Conservation (phyloP, 345 rosid genomes). For the Hypericum androsaemum region DNA sequence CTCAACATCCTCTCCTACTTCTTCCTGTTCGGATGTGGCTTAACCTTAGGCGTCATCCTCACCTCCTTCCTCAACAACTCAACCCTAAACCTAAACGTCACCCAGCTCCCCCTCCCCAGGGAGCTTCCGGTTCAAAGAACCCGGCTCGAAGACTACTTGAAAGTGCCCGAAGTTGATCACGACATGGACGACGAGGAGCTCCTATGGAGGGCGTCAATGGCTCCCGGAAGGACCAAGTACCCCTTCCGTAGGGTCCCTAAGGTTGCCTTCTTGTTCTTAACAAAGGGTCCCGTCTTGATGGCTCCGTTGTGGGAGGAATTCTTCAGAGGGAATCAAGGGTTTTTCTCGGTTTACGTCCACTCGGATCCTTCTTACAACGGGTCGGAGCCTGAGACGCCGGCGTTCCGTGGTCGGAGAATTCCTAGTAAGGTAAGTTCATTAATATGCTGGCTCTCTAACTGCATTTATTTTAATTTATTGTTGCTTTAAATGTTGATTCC, state of each 20-base stretch:
- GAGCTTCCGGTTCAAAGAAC: slow-evolving; percentile 1
- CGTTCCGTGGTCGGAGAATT: slow-evolving; percentile 11
- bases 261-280: slow-evolving; percentile 19
- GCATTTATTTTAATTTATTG: too few species aligned
- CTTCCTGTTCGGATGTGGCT: slow-evolving; percentile 42
- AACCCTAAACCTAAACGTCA: slow-evolving; percentile 29
- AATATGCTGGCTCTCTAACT: neutral
- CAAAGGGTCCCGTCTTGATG: slow-evolving; percentile 4
- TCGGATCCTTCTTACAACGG: slow-evolving; percentile 11
- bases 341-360: slow-evolving; percentile 14
- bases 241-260: slow-evolving; percentile 10
- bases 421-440: slow-evolving; percentile 20
- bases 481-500: too few species aligned
- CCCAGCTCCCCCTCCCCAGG: slow-evolving; percentile 10
- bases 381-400: slow-evolving; percentile 5
- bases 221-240: neutral
- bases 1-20: slow-evolving; percentile 32
- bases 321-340: slow-evolving; percentile 17
- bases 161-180: neutral
- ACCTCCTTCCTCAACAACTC: slow-evolving; percentile 34
- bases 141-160: neutral
- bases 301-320: slow-evolving; percentile 21
- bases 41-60: slow-evolving; percentile 44
- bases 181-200: slow-evolving; percentile 17
- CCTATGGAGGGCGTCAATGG: slow-evolving; percentile 21